These are phyloP conservation scores for Testicularia cyperi DNA, from an alignment of 1,284 basidiomycete genomes.

Conservation along the genomic window DNA sequence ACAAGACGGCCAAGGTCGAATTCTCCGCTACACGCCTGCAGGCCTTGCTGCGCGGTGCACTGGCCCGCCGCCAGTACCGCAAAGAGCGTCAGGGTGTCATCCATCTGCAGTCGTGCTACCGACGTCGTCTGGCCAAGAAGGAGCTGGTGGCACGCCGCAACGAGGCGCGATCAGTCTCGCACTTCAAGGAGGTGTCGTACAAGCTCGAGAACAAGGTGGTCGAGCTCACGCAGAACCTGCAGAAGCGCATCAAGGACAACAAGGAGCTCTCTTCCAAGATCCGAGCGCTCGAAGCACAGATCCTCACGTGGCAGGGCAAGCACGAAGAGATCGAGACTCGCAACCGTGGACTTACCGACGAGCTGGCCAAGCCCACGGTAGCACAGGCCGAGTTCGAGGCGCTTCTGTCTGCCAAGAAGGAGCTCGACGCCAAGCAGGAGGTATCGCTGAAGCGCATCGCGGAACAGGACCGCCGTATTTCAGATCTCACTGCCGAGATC, in stretches of 20 bases:
- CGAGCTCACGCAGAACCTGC: slow-evolving; percentile 93
- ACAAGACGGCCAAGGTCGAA: slow-evolving; percentile 67
- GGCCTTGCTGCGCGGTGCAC: slow-evolving; percentile 78
- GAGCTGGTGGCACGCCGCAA: slow-evolving; percentile 79
- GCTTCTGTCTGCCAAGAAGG: slow-evolving; percentile 74
- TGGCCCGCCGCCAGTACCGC: slow-evolving; percentile 69
- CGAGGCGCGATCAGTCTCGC: slow-evolving; percentile 93
- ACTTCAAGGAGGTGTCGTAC: slow-evolving; percentile 99
- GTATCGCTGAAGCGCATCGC: slow-evolving; percentile 73
- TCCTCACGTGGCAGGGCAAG: slow-evolving; percentile 79
- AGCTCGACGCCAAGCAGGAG: slow-evolving; percentile 79
- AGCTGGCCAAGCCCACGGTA: slow-evolving; percentile 73
- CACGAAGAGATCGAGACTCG: slow-evolving; percentile 84
- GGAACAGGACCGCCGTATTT: slow-evolving; percentile 83
- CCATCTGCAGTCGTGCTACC: slow-evolving; percentile 86
- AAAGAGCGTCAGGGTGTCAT: slow-evolving; percentile 75
- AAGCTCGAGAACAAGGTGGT: slow-evolving; percentile 98
- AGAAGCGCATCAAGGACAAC: slow-evolving; percentile 87
- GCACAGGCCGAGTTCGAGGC: slow-evolving; percentile 76
- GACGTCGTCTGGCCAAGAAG: slow-evolving; percentile 81
- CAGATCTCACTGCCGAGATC: slow-evolving; percentile 71
- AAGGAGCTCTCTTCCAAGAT: slow-evolving; percentile 79
- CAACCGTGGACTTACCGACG: slow-evolving; percentile 73
- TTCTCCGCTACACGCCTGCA: slow-evolving; percentile 78
- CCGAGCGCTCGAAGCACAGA: slow-evolving; percentile 76